These are phyloP conservation scores for Agrostemma githago DNA, from an alignment of 148 eudicot species.

Conservation along the genomic window DNA sequence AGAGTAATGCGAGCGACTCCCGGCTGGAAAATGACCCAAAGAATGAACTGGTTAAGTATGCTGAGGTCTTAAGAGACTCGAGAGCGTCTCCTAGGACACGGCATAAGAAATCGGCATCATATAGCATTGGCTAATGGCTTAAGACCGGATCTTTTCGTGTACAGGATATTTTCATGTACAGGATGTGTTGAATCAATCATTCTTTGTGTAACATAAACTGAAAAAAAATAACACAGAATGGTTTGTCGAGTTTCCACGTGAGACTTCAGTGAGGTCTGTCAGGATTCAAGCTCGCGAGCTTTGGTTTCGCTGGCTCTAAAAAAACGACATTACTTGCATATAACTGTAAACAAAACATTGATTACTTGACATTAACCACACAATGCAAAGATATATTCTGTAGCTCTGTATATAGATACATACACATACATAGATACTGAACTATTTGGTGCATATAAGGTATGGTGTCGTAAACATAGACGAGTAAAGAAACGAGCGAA, in stretches of 20 bases:
- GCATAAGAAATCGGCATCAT: conserved; percentile 42
- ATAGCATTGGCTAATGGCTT: conserved; percentile 12
- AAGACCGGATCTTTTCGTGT: conserved; percentile 3
- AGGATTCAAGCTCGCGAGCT: too few species aligned
- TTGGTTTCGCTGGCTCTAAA: too few species aligned
- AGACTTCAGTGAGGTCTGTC: background rate
- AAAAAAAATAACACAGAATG: background rate
- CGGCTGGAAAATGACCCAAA: conserved; percentile 23
- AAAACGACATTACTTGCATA: background rate
- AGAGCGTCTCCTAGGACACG: conserved; percentile 18
- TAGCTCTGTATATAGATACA: conserved; percentile 8
- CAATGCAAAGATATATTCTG: background rate
- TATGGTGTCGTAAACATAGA: background rate
- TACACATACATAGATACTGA: background rate
- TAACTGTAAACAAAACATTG: background rate
- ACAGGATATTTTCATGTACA: conserved; percentile 18
- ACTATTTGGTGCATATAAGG: conserved; percentile 5
- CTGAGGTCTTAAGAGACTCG: conserved; percentile 53
- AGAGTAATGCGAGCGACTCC: conserved; percentile 19
- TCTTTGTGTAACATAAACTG: background rate
- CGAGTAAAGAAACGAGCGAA: too few species aligned
- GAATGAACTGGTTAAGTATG: conserved; percentile 58
- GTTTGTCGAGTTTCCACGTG: background rate
- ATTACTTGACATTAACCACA: background rate
- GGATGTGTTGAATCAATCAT: conserved; percentile 10